These are phyloP conservation scores for Sarocladiaceae sp. DNA, from an alignment of 2,329 filamentous ascomycete genomes.

Conservation along the genomic window DNA sequence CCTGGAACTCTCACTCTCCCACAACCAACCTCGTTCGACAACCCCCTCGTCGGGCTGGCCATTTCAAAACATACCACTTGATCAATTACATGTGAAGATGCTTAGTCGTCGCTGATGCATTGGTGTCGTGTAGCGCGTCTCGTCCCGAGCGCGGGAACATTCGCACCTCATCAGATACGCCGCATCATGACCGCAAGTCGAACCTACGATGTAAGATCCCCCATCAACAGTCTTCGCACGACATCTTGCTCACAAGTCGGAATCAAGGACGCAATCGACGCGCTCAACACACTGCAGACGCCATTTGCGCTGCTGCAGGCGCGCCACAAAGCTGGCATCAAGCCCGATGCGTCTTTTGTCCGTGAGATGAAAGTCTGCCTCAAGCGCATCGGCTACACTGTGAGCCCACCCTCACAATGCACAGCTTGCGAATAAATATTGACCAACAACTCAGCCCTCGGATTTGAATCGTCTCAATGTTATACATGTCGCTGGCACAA, in stretches of 20 bases:
- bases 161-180: slow-evolving; percentile 7
- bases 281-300: slow-evolving; percentile 86
- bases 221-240: background rate
- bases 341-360: slow-evolving; percentile 65
- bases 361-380: slow-evolving; percentile 79
- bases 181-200: slow-evolving; percentile 25
- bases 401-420: slow-evolving; percentile 18
- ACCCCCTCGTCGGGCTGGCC: too few species aligned
- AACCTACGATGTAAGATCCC: slow-evolving; percentile 33
- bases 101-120: too few species aligned
- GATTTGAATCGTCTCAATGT: slow-evolving; percentile 61
- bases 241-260: background rate
- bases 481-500: slow-evolving; percentile 70
- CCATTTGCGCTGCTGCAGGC: slow-evolving; percentile 79
- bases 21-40: too few species aligned
- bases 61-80: too few species aligned
- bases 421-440: background rate
- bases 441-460: slow-evolving; percentile 22
- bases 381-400: slow-evolving; percentile 70
- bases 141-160: too few species aligned
- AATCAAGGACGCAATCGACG: slow-evolving; percentile 72
- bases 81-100: too few species aligned
- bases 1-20: too few species aligned
- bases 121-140: background rate
- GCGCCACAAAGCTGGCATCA: slow-evolving; percentile 68